These are phyloP conservation scores for Russula lepida DNA, from an alignment of 768 basidiomycete species.

Conservation along the genomic window DNA sequence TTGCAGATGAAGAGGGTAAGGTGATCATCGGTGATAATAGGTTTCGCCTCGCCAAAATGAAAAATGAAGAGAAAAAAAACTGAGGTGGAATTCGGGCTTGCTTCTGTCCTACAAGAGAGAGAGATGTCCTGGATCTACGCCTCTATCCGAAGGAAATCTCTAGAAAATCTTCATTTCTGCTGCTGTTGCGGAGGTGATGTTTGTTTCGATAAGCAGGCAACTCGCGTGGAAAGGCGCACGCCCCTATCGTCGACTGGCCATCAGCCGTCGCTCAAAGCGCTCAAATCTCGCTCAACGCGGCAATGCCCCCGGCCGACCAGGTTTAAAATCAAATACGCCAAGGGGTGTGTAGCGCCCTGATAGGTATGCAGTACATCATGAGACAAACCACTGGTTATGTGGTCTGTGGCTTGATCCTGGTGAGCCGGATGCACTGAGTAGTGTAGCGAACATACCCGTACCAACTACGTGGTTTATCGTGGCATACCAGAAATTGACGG, in stretches of 20 bases:
- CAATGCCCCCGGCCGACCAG: background rate
- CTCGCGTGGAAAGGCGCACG: background rate
- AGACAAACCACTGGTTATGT: too few relatives aligned
- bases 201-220: background rate
- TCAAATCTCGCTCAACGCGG: background rate
- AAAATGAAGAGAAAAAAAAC: too few relatives aligned
- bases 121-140: too few relatives aligned
- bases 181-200: background rate
- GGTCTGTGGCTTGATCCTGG: too few relatives aligned
- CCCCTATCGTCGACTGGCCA: too few relatives aligned
- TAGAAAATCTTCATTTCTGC: background rate
- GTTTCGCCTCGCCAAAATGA: background rate
- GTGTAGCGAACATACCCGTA: background rate
- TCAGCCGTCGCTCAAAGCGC: too few relatives aligned
- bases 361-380: too few relatives aligned
- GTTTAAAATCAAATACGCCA: background rate
- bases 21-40: background rate
- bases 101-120: background rate
- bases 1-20: slow-evolving; percentile 1
- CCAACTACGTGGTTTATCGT: background rate
- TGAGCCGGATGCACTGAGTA: too few relatives aligned
- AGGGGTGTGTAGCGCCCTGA: background rate
- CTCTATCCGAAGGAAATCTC: background rate
- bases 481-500: too few relatives aligned
- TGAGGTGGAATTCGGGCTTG: background rate